Evolutionary conservation across 106 monocot species (phyloP), one percentile per base, ranked within the genome.

Genomic region (Allium sativum): DNA sequence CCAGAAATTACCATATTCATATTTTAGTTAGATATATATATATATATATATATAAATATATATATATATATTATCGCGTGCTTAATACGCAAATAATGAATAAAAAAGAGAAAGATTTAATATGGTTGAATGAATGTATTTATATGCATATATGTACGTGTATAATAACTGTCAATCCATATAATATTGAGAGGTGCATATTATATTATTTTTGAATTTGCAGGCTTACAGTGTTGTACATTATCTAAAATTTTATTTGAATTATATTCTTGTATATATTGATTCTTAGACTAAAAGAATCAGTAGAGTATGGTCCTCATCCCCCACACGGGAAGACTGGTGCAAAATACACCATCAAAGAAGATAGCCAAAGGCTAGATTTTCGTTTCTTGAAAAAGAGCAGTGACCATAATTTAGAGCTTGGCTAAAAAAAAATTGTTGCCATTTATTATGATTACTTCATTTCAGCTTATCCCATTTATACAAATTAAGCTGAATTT

Each of bases 291-390:
- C 54, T 96, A 56, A 96, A 96, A 65, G 96, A 96, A 55, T 77
- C 91, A 66, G 96, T 96, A 9, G 96, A 96, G 70, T 96, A 96
- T 76, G 96, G 96, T 8, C 96, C 96, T 66, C 96, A 96, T 72
- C 96, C 96, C 53, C 96, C 96, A 41, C 96, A 86, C 65, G 96
- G 91, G 45, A 96, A 96, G 75, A 91, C 96, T 62, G 96, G 96
- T 56, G 96, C 96, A 54, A 91, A 91, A 55, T 96, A 96, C 59
- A 96, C 91, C 17, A 96, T 96, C n/a, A 79, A 91, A 59, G 96
- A 96, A 81, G 96, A 96, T 76, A 91, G 96, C 3, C 90, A 90
- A 68, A 96, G 96, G 59, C 87, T 96, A 55, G 96, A 96, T 78
- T 80, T 96, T 21, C 81, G 96, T 7, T 96, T 78, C 64, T 74